phyloP scores from a whole-genome alignment of 2,329 filamentous ascomycete species.

The Pseudogymnoascus verrucosus region DNA sequence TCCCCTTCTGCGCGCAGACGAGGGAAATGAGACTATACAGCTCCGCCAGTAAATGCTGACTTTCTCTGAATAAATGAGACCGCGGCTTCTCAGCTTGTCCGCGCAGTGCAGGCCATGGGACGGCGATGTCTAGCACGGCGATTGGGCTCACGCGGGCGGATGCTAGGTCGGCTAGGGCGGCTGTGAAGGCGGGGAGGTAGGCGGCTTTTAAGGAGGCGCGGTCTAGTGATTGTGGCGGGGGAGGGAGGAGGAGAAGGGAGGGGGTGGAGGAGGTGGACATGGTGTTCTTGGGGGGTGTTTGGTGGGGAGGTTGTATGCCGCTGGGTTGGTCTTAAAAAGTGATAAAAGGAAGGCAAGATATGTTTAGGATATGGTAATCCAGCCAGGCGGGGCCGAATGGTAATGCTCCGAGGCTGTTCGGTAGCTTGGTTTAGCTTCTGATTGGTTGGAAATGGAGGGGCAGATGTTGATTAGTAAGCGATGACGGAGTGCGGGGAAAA shows the following conservation, averaged over 20 bases:
- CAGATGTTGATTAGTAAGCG: neutral
- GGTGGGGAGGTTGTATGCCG: neutral
- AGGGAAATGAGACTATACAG: slow-evolving; percentile 72
- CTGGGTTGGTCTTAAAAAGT: neutral
- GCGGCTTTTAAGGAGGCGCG: slow-evolving; percentile 44
- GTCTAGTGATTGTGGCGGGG: slow-evolving; percentile 48
- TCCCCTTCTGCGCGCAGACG: slow-evolving; percentile 54
- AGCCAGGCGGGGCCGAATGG: neutral
- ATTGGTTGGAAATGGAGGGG: neutral
- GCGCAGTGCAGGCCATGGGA: slow-evolving; percentile 48
- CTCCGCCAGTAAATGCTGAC: slow-evolving; percentile 66
- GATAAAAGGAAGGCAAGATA: neutral
- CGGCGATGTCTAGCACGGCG: slow-evolving; percentile 51
- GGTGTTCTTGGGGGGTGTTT: neutral
- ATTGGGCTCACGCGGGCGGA: slow-evolving; percentile 28
- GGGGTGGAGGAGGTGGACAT: slow-evolving; percentile 22
- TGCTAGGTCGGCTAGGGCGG: slow-evolving; percentile 42
- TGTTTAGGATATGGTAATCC: neutral
- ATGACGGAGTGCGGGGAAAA: neutral
- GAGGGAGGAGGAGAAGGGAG: slow-evolving; percentile 54
- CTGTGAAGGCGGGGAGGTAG: slow-evolving; percentile 49
- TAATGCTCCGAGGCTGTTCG: neutral
- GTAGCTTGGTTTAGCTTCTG: neutral
- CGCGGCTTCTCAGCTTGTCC: slow-evolving; percentile 43
- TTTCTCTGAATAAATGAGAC: slow-evolving; percentile 50